Conservation (phyloP, 768 basidiomycete species). For the Termitomyces sp. region DNA sequence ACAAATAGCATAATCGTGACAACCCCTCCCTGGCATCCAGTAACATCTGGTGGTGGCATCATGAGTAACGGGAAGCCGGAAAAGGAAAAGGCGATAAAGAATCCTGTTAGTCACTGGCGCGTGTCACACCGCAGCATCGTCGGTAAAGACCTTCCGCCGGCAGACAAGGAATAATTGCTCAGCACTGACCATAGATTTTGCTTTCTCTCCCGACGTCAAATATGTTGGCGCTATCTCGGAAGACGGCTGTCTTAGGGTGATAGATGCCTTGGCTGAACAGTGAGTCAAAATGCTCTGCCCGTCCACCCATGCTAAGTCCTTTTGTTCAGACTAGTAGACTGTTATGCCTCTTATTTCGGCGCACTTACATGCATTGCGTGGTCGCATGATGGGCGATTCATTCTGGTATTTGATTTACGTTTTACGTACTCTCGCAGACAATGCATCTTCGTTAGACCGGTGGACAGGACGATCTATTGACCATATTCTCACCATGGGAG, state of each 20-base stretch:
- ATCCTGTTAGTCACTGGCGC: conserved; percentile 90
- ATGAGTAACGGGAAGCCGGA: conserved; percentile 39
- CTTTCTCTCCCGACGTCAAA: conserved; percentile 91
- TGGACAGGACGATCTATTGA: conserved; percentile 94
- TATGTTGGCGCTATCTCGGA: conserved; percentile 88
- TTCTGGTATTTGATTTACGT: conserved; percentile 53
- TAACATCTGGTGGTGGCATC: conserved; percentile 37
- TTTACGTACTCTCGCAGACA: background rate
- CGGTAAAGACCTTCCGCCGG: conserved; percentile 38
- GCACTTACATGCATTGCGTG: conserved; percentile 86
- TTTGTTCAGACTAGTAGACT: conserved; percentile 73
- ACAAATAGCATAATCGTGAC: conserved; percentile 72
- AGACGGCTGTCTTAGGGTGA: conserved; percentile 86
- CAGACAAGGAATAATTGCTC: background rate
- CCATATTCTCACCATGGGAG: conserved; percentile 93
- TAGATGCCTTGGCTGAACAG: conserved; percentile 87
- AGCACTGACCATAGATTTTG: conserved; percentile 55
- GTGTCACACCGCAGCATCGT: conserved; percentile 67
- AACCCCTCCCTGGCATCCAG: conserved; percentile 83
- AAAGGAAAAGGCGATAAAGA: conserved; percentile 71
- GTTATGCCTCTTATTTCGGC: conserved; percentile 94
- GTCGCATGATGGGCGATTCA: conserved; percentile 94
- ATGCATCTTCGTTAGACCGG: conserved; percentile 58
- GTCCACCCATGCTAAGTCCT: background rate
- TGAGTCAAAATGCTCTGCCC: conserved; percentile 29